These are phyloP conservation scores for Balakata baccata DNA, from an alignment of 345 rosid species.

Conservation along the genomic window DNA sequence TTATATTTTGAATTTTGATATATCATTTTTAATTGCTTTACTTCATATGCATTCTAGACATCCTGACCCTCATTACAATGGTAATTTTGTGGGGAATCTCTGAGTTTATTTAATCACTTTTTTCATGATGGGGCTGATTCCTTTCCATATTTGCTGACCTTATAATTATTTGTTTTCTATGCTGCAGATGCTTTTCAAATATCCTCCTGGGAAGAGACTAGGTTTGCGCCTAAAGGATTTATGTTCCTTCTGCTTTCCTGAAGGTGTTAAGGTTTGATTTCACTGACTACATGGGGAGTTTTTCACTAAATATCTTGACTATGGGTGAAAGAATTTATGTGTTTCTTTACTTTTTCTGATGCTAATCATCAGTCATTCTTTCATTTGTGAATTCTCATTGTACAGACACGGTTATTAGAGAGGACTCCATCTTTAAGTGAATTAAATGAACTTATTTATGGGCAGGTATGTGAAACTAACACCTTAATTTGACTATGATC, in stretches of 20 bases:
- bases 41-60: background rate
- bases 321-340: background rate
- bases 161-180: slow-evolving; percentile 14
- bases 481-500: background rate
- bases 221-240: slow-evolving; percentile 77
- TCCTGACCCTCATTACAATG: background rate
- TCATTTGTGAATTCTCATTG: slow-evolving; percentile 19
- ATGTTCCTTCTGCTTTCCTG: slow-evolving; percentile 92
- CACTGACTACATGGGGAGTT: background rate
- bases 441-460: slow-evolving; percentile 84
- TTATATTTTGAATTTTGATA: background rate
- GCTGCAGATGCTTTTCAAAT: slow-evolving; percentile 70
- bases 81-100: background rate
- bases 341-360: background rate
- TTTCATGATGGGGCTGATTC: background rate
- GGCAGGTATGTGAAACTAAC: slow-evolving; percentile 60
- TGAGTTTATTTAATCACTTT: background rate
- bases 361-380: slow-evolving; percentile 15
- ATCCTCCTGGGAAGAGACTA: slow-evolving; percentile 88
- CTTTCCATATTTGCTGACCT: slow-evolving; percentile 7
- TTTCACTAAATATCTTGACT: background rate
- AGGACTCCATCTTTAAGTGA: slow-evolving; percentile 93
- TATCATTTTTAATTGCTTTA: slow-evolving; percentile 9
- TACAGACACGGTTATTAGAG: slow-evolving; percentile 78
- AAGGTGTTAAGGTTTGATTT: slow-evolving; percentile 71